Base-by-base conservation (phyloP, 441 rosid species). In the Aquilaria agallochum region DNA sequence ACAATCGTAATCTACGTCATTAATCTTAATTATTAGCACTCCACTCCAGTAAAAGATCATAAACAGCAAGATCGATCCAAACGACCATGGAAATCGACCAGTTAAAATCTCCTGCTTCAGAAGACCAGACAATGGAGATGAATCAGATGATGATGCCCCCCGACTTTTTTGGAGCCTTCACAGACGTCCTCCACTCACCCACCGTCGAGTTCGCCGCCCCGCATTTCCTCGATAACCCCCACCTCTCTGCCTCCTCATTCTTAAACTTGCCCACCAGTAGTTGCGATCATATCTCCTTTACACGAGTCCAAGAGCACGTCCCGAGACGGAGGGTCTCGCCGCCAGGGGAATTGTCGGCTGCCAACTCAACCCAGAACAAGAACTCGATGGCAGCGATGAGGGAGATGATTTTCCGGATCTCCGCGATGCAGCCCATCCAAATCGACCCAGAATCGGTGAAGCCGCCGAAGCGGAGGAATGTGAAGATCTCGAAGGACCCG, bases 401-500 rank as follows among this genome's bases (percentile, higher is more conserved):
- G 65, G 93, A 86, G 73, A 86, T 85, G 73, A 82, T 86, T 40
- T 86, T 84, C 63, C 66, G 93, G 32, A 78, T 84, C 0, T 88
- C 93, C 7, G 89, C 82, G 9, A 82, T 84, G 92, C 92, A 86
- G 66, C 89, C 93, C 1, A 76, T 86, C 55, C 80, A 82, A 56
- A 84, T 86, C 51, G 93, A 86, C 74, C 93, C 86, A 2, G 93
- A 86, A 60, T 69, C 82, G 3, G 78, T 84, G 33, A 86, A 78
- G 78, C 84, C 89, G 0, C 89, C 83, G 0, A 83, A 77, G 79
- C 68, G 88, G 33, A 74, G 81, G 67, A 86, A 84, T 60, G 89
- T 84, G 72, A 84, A 76, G 79, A 84, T 84, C 53, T 86, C 93
- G 0, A 84, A 84, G 60, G 93, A 86, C 60, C 93, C 93, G 1